Base-by-base conservation (phyloP, 2,329 filamentous ascomycete genomes). In the Fonsecaea erecta region DNA sequence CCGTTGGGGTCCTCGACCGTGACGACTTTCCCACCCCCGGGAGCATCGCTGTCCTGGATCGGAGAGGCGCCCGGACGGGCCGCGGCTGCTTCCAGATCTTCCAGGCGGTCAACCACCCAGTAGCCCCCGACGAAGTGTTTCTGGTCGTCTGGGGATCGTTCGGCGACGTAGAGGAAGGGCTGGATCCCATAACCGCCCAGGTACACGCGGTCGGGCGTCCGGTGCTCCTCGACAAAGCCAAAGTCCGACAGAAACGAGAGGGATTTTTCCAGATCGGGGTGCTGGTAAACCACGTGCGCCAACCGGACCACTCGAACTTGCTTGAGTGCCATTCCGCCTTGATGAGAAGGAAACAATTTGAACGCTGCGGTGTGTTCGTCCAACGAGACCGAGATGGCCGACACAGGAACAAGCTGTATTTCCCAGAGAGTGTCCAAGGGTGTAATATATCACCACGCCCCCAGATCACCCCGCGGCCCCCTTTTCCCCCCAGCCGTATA, bases 171-270 rank as follows among this genome's bases (percentile, higher is more conserved):
- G 1, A 87, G 77, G 73, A 86, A 88, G 12, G 85, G 85, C 69
- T 88, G 86, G 6, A 76, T 76, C 14, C 87, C 86, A 71, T 88
- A 88, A 18, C 87, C 87, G 46, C 85, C 82, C 74, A 83, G 88
- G 77, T 85, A 89, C 34, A 84, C 83, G 62, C 77, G 80, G 52
- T 81, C 76, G 30, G 77, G 79, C 1, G 62, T 80, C 0, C 68
- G 68, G 40, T 70, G 57, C 7, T 67, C 73, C 53, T 73, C 68
- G 1, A 71, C 64, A 14, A 78, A 72, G 9, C 76, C 76, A 59
- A 78, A 78, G 58, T 77, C 76, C 0, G 58, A 40, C 1, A 73
- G 71, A 32, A 78, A 78, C 4, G 51, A 60, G 11, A 64, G 30
- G 24, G 74, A 73, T 21, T 63, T 64, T 1, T 74, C 63, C 0